Conservation (phyloP, 305 asterid genomes). For the Solanum chacoense region DNA sequence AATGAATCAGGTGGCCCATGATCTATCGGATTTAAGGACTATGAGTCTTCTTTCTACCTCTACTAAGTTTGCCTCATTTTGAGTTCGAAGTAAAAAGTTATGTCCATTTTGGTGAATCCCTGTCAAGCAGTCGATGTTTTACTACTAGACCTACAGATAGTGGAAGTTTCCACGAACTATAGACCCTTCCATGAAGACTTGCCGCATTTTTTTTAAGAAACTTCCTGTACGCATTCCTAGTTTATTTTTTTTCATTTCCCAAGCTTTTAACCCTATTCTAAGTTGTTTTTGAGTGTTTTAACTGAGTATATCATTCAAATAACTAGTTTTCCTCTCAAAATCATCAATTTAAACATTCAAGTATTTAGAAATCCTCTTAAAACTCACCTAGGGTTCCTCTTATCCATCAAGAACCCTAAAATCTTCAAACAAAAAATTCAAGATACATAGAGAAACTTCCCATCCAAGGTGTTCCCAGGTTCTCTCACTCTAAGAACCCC, state of each 20-base stretch:
- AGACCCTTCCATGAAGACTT: not conserved
- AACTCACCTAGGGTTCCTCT: not conserved
- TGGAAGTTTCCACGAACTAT: not conserved
- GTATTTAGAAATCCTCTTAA: not conserved
- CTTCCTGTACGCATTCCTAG: not conserved
- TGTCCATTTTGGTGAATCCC: no score
- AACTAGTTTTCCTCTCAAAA: not conserved
- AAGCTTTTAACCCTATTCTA: not conserved
- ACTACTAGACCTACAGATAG: not conserved
- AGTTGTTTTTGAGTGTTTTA: not conserved
- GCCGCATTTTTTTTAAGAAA: not conserved
- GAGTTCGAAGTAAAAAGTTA: no score
- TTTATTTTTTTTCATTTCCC: not conserved
- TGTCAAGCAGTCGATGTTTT: no score
- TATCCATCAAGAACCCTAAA: not conserved
- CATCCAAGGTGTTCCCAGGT: not conserved
- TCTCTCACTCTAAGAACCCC: not conserved
- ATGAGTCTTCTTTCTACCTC: no score
- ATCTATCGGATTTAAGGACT: no score
- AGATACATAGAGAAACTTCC: not conserved
- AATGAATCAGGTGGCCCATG: no score
- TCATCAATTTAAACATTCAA: not conserved
- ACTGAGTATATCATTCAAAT: not conserved
- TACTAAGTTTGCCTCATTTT: no score
- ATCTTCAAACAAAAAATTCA: not conserved